Base-by-base conservation (phyloP, 129 eudicot species). In the Flaveria ramosissima region DNA sequence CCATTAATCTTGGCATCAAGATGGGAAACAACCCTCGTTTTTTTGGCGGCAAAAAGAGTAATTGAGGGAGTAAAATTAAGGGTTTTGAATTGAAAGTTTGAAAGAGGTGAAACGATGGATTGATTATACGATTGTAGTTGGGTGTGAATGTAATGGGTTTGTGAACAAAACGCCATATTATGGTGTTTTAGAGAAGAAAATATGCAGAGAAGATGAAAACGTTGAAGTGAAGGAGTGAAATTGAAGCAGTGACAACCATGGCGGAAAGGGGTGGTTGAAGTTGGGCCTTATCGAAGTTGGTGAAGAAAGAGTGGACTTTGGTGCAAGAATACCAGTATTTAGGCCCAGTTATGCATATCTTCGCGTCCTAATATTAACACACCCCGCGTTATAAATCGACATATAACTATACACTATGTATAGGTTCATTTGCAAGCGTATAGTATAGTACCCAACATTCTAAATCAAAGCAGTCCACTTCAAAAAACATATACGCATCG, bases 1-100 rank as follows among this genome's bases (percentile, higher is more conserved):
- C 98, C 98, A 93, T 90, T 90, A 17, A 90, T 84, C 71, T 86
- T 83, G 5, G 85, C 85, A 81, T 92, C 87, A 72, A 90, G 78
- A 56, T 93, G 87, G 20, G 92, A 84, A 11, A 78, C 72, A 78
- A 90, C 96, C 83, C 89, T 86, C 46, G 78, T 70, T 39, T 60
- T 76, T 71, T 80, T 83, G 72, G 85, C 82, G 68, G 85, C 85
- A 68, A 81, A 80, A n/a, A 64, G 71, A 23, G 87, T 61, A 70
- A 55, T 88, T 27, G 80, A 65, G 45, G 72, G 75, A 47, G 50
- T 67, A 50, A 73, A 73, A 41, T 13, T 62, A 77, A 80, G 83
- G 70, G 80, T 43, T 80, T 42, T 77, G 68, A 61, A 73, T 66
- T 59, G 83, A 21, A 65, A 48, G 14, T 19, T 66, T 16, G 82